phyloP scores from a whole-genome alignment of 2,329 filamentous ascomycete species.

The Metarhizium humberi region DNA sequence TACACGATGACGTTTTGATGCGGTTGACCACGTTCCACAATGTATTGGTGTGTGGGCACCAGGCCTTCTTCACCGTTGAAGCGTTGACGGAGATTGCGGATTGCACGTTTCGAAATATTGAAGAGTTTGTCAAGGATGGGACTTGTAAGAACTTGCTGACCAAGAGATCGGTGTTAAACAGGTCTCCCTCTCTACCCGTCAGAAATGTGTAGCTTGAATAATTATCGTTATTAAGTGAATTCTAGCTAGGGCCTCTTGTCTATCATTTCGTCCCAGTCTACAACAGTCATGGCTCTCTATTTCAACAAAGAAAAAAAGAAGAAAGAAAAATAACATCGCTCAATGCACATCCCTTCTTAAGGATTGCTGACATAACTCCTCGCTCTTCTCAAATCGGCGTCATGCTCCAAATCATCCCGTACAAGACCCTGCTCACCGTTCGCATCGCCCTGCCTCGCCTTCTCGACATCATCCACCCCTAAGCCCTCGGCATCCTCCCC shows the following conservation, averaged over 20 bases:
- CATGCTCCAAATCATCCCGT: slow-evolving; percentile 21
- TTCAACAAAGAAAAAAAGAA: no score
- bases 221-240: no score
- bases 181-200: slow-evolving; percentile 9
- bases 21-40: slow-evolving; percentile 60
- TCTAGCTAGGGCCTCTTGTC: no score
- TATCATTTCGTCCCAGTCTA: background rate
- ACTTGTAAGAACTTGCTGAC: slow-evolving; percentile 27
- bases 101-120: slow-evolving; percentile 48
- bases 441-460: slow-evolving; percentile 16
- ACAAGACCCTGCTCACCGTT: slow-evolving; percentile 10
- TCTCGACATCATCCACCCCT: slow-evolving; percentile 27
- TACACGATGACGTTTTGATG: slow-evolving; percentile 57
- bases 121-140: slow-evolving; percentile 26
- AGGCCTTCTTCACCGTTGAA: slow-evolving; percentile 61
- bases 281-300: slow-evolving; percentile 8
- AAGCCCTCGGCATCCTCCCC: slow-evolving; percentile 38
- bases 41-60: slow-evolving; percentile 57
- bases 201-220: slow-evolving; percentile 8
- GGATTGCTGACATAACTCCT: slow-evolving; percentile 32
- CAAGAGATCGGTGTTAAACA: slow-evolving; percentile 10
- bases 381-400: slow-evolving; percentile 32
- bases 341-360: no score
- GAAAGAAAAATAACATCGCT: no score
- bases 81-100: slow-evolving; percentile 55